Conservation (phyloP, 208 protist genomes). For the Wallacemonas sp. region DNA sequence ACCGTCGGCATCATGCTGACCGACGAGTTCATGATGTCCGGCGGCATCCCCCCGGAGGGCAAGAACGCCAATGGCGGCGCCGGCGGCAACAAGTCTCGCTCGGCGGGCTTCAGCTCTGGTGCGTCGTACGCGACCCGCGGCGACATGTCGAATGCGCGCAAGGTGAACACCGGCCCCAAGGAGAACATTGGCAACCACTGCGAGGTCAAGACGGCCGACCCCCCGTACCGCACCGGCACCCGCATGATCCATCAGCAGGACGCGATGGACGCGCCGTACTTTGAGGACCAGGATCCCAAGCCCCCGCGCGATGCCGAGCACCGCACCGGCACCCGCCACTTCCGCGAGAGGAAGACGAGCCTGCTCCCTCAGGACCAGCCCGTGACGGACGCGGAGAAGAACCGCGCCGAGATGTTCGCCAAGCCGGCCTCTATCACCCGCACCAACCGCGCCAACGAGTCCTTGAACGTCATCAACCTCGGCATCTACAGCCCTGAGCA, state of each 20-base stretch:
- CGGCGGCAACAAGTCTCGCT: constrained; percentile 18
- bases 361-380: constrained; percentile 2
- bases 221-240: constrained; percentile 36
- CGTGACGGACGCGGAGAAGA: constrained; percentile 24
- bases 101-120: constrained; percentile 12
- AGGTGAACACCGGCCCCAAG: constrained; percentile 26
- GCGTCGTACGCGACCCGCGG: constrained; percentile 7
- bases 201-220: constrained; percentile 37
- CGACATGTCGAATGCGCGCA: constrained; percentile 15
- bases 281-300: constrained; percentile 59
- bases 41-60: constrained; percentile 19
- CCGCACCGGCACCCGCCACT: constrained; percentile 40
- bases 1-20: constrained; percentile 68
- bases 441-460: constrained; percentile 66
- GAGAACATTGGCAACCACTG: constrained; percentile 36
- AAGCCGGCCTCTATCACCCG: constrained; percentile 18
- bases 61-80: constrained; percentile 29
- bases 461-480: constrained; percentile 76
- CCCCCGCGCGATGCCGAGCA: constrained; percentile 28
- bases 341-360: constrained; percentile 17
- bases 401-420: constrained; percentile 21
- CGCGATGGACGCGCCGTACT: constrained; percentile 60
- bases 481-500: constrained; percentile 62
- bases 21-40: constrained; percentile 67
- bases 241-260: constrained; percentile 32